phyloP scores from a whole-genome alignment of 2,329 filamentous ascomycete genomes.

The Aphanoascus verrucosus region DNA sequence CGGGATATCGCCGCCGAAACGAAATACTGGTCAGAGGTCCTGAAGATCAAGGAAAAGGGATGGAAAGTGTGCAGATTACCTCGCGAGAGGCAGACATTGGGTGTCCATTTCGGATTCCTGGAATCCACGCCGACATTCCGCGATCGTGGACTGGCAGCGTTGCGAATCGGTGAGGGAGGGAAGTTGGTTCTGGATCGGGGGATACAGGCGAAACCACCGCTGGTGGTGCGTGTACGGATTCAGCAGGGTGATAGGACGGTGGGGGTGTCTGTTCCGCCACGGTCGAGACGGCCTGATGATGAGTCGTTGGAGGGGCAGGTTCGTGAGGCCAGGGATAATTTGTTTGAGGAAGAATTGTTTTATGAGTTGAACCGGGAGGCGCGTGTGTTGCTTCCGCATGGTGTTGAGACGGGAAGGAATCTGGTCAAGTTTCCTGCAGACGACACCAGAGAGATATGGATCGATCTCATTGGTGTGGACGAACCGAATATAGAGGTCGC shows the following conservation, averaged over 20 bases:
- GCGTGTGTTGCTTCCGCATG: constrained; percentile 58
- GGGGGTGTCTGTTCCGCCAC: constrained; percentile 40
- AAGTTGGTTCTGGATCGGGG: constrained; percentile 62
- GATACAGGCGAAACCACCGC: constrained; percentile 39
- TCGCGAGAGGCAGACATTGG: constrained; percentile 60
- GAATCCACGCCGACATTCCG: constrained; percentile 55
- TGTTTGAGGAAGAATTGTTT: constrained; percentile 64
- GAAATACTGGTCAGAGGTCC: constrained; percentile 78
- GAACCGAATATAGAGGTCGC: constrained; percentile 21
- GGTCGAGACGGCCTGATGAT: constrained; percentile 15
- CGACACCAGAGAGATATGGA: constrained; percentile 46
- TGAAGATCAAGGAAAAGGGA: constrained; percentile 68
- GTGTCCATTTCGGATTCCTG: constrained; percentile 79
- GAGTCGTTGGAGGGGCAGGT: constrained; percentile 28
- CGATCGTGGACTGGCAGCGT: constrained; percentile 66
- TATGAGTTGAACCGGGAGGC: constrained; percentile 79
- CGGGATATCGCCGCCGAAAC: constrained; percentile 69
- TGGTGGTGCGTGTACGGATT: constrained; percentile 58
- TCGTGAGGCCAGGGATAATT: constrained; percentile 39
- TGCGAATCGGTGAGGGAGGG: constrained; percentile 65
- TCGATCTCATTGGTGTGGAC: constrained; percentile 55
- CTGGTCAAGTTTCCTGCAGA: constrained; percentile 47
- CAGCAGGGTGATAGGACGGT: constrained; percentile 47
- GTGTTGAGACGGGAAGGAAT: constrained; percentile 54
- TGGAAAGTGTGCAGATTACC: constrained; percentile 79